phyloP scores from a whole-genome alignment of 169 alveolate genomes.

The Cryptosporidium meleagridis region DNA sequence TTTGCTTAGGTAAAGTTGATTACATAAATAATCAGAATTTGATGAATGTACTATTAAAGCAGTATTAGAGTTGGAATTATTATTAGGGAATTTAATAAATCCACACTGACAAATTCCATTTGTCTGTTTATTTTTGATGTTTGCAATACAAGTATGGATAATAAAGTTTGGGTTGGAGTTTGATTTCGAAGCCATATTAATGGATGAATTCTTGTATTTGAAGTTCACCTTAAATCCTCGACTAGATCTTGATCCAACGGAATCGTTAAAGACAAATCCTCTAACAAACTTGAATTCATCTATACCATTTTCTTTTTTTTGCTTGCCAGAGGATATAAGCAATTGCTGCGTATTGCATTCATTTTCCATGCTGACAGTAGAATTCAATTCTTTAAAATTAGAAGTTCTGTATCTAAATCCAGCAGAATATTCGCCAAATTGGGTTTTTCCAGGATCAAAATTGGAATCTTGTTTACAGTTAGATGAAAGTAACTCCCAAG shows the following conservation, averaged over 20 bases:
- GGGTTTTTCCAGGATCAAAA: slow-evolving; percentile 33
- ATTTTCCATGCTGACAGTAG: background rate
- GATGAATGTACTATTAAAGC: slow-evolving; percentile 25
- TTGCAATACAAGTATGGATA: slow-evolving; percentile 37
- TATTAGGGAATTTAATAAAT: background rate
- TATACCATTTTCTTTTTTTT: background rate
- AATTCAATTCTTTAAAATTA: background rate
- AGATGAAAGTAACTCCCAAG: slow-evolving; percentile 29
- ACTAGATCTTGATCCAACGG: slow-evolving; percentile 17
- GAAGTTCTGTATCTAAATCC: slow-evolving; percentile 65
- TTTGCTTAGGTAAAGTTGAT: slow-evolving; percentile 7
- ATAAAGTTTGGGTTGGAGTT: background rate
- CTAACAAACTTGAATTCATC: background rate
- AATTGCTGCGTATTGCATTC: background rate
- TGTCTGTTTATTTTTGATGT: background rate
- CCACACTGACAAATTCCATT: slow-evolving; percentile 31
- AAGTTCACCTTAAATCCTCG: slow-evolving; percentile 19
- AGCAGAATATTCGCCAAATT: slow-evolving; percentile 36
- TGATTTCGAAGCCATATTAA: background rate
- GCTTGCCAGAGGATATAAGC: background rate
- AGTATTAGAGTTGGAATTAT: slow-evolving; percentile 2
- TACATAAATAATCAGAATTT: slow-evolving; percentile 19
- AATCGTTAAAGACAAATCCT: slow-evolving; percentile 18
- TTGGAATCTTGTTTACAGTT: background rate
- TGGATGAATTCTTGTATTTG: background rate